Evolutionary conservation across 495 filamentous ascomycete species (phyloP).

Genomic region (Daldinia concentrica): DNA sequence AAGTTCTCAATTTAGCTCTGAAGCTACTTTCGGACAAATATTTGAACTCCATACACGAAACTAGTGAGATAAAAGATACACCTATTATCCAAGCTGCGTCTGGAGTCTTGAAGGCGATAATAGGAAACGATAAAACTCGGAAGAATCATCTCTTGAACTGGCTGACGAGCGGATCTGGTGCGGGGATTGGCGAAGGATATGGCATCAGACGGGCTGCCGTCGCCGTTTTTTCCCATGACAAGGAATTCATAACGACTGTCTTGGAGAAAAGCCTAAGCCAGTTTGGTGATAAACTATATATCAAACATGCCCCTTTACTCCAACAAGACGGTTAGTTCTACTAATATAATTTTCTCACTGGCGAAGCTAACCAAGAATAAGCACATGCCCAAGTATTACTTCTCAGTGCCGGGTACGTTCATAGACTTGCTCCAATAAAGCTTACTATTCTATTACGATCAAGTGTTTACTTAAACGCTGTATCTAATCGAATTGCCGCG

Average conservation of each 20-base stretch:
- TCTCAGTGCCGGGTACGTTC: slow-evolving; percentile 77
- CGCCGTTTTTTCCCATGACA: slow-evolving; percentile 63
- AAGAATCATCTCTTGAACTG: slow-evolving; percentile 70
- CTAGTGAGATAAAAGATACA: slow-evolving; percentile 45
- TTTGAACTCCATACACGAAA: slow-evolving; percentile 50
- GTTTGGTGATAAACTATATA: slow-evolving; percentile 87
- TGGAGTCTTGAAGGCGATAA: slow-evolving; percentile 52
- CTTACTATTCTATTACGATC: slow-evolving; percentile 74
- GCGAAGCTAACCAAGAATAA: slow-evolving; percentile 49
- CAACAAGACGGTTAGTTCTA: slow-evolving; percentile 82
- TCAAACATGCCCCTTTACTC: slow-evolving; percentile 80
- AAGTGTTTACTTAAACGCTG: slow-evolving; percentile 73
- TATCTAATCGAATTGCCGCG: slow-evolving; percentile 87
- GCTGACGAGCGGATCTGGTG: slow-evolving; percentile 71
- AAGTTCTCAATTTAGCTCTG: slow-evolving; percentile 65
- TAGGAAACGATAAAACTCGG: slow-evolving; percentile 48
- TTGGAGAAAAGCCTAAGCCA: slow-evolving; percentile 73
- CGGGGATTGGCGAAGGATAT: slow-evolving; percentile 69
- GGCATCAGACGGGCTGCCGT: slow-evolving; percentile 73
- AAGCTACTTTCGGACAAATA: slow-evolving; percentile 66
- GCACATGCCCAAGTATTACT: slow-evolving; percentile 84
- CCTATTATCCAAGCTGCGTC: slow-evolving; percentile 59
- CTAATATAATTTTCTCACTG: background rate
- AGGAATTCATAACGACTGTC: slow-evolving; percentile 62
- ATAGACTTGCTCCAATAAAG: slow-evolving; percentile 66